phyloP scores from a whole-genome alignment of 805 yeast species.

The Aciculoconidium aculeatum region DNA sequence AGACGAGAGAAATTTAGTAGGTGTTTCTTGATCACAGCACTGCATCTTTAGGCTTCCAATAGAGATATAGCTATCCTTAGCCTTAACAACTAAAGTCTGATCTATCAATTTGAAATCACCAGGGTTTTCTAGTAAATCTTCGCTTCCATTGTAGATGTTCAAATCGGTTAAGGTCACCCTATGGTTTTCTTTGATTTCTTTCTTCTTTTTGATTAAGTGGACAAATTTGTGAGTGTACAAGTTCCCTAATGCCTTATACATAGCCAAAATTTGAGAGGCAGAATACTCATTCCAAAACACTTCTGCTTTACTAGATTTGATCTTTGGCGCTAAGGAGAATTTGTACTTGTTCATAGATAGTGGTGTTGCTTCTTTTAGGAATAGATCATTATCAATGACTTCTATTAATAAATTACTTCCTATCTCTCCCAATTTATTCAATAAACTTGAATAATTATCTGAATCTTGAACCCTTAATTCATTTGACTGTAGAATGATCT shows the following conservation, averaged over 20 bases:
- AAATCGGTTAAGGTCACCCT: constrained; percentile 39
- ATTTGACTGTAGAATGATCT: constrained; percentile 53
- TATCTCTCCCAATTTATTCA: constrained; percentile 44
- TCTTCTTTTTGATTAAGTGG: constrained; percentile 27
- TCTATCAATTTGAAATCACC: constrained; percentile 18
- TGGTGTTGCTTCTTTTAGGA: constrained; percentile 7
- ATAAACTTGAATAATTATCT: constrained; percentile 44
- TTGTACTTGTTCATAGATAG: constrained; percentile 11
- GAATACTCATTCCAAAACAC: constrained; percentile 43
- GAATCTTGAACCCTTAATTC: constrained; percentile 32
- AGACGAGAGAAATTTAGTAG: constrained; percentile 37
- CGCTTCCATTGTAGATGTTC: too few species aligned
- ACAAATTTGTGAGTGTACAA: constrained; percentile 41
- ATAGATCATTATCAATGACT: constrained; percentile 33
- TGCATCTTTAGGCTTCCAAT: constrained; percentile 45
- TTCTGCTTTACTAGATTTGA: constrained; percentile 36
- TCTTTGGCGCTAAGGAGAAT: constrained; percentile 54
- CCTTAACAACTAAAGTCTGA: constrained; percentile 31
- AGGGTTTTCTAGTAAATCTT: constrained; percentile 11
- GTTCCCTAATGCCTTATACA: constrained; percentile 51
- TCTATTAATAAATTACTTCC: constrained; percentile 58
- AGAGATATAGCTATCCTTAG: constrained; percentile 38
- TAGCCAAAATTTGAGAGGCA: constrained; percentile 34
- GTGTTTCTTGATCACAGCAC: constrained; percentile 43
- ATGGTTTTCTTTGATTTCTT: constrained; percentile 22